Conservation (phyloP, 805 yeast species). For the Yamadazyma endophytica region DNA sequence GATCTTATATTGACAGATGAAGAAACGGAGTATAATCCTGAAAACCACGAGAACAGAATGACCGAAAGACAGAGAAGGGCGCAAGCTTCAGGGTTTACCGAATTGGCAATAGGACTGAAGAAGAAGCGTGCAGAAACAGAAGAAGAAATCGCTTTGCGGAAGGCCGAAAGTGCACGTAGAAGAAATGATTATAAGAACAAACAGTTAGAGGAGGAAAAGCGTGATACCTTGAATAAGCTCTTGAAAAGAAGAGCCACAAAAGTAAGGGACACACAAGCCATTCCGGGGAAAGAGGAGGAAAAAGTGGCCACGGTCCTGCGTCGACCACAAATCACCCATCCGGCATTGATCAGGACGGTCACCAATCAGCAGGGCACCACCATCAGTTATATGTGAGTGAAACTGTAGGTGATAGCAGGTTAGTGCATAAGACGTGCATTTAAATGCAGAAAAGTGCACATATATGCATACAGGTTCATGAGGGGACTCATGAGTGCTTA, state of each 20-base stretch:
- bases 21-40: slow-evolving; percentile 42
- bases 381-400: background rate
- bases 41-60: slow-evolving; percentile 44
- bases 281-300: slow-evolving; percentile 22
- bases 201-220: slow-evolving; percentile 86
- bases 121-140: slow-evolving; percentile 57
- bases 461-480: no score
- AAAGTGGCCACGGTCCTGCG: slow-evolving; percentile 26
- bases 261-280: slow-evolving; percentile 41
- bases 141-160: slow-evolving; percentile 75
- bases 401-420: background rate
- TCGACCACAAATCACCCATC: slow-evolving; percentile 42
- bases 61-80: slow-evolving; percentile 50
- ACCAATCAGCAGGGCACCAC: slow-evolving; percentile 2
- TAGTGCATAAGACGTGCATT: background rate
- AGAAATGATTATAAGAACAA: slow-evolving; percentile 80
- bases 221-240: slow-evolving; percentile 83
- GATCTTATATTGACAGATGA: slow-evolving; percentile 37
- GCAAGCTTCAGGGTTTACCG: slow-evolving; percentile 21
- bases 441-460: background rate
- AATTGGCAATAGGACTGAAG: slow-evolving; percentile 29
- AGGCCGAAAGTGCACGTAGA: slow-evolving; percentile 85
- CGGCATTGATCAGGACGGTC: slow-evolving; percentile 41
- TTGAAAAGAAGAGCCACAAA: slow-evolving; percentile 80
- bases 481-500: no score